A percentile compares a stretch with the other conserved stretches of the same genome.
Conservation (phyloP, 2,329 filamentous ascomycete species). For the Magnaporthiopsis poae region DNA sequence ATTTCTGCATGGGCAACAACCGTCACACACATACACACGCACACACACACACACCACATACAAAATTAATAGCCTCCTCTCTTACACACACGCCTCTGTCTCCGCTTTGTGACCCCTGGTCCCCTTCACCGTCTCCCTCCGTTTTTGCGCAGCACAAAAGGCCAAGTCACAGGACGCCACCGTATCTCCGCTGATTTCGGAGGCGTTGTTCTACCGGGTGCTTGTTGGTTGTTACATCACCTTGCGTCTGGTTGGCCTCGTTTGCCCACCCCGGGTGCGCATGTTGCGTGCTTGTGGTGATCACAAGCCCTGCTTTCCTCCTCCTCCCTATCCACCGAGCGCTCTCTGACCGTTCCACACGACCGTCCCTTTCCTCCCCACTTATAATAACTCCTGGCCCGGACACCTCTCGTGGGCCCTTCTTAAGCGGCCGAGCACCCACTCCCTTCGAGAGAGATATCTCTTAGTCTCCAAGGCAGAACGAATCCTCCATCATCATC, state of each 20-base stretch:
- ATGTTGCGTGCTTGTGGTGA: conserved; percentile 1
- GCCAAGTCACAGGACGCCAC: background rate
- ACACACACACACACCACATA: too few species aligned
- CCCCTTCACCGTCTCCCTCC: background rate
- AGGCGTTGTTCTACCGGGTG: background rate
- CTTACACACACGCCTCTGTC: background rate
- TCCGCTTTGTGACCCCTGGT: background rate
- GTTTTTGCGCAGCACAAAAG: background rate
- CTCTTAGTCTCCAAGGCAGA: background rate
- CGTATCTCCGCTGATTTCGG: background rate
- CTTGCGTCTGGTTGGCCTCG: conserved; percentile 1
- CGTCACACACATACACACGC: background rate
- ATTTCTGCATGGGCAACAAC: background rate
- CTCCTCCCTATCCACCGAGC: background rate
- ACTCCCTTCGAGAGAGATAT: background rate
- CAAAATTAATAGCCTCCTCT: background rate
- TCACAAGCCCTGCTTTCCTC: background rate
- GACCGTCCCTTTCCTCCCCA: background rate
- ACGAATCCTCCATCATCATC: background rate
- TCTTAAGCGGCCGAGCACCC: conserved; percentile 5
- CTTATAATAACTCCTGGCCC: background rate
- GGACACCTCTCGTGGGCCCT: conserved; percentile 1
- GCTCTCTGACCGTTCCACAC: conserved; percentile 1
- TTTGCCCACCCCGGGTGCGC: background rate
- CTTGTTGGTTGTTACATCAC: conserved; percentile 8